These are phyloP conservation scores for Rhizophagus prolifer DNA, from an alignment of 192 early-diverging fungal genomes.

Conservation along the genomic window DNA sequence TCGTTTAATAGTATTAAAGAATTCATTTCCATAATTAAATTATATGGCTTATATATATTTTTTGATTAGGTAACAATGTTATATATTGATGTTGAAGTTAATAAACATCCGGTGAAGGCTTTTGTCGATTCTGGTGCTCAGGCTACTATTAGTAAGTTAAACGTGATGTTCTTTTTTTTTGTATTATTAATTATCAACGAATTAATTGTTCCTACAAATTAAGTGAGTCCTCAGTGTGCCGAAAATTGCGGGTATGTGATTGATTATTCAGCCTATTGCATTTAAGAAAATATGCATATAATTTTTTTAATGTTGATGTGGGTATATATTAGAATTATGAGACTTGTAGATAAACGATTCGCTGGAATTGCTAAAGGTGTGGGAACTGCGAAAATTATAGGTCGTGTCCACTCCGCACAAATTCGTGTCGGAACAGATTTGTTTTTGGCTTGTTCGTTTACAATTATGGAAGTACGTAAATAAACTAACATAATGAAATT, in stretches of 20 bases:
- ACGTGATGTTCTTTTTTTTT: neutral
- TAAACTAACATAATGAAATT: conserved; percentile 26
- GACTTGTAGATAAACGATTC: conserved; percentile 85
- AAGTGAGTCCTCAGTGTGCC: conserved; percentile 27
- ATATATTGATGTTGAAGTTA: conserved; percentile 88
- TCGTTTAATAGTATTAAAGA: conserved; percentile 1
- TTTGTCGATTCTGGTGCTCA: conserved; percentile 98
- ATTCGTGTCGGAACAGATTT: conserved; percentile 77
- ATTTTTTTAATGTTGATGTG: neutral
- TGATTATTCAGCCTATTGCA: neutral
- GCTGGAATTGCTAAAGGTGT: conserved; percentile 90
- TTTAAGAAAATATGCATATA: neutral
- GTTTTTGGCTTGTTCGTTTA: conserved; percentile 85
- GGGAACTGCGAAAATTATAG: conserved; percentile 94
- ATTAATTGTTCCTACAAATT: neutral
- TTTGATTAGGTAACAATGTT: conserved; percentile 75
- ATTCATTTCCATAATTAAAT: neutral
- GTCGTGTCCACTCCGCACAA: conserved; percentile 88
- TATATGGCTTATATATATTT: neutral
- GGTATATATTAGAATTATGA: conserved; percentile 76
- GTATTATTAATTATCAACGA: neutral
- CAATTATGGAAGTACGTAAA: conserved; percentile 72
- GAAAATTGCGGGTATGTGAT: conserved; percentile 23
- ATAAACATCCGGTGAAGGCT: conserved; percentile 85
- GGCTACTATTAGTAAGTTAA: conserved; percentile 77